Evolutionary conservation across 2,329 filamentous ascomycete species (phyloP).

Genomic region (Beauveria medogensis): DNA sequence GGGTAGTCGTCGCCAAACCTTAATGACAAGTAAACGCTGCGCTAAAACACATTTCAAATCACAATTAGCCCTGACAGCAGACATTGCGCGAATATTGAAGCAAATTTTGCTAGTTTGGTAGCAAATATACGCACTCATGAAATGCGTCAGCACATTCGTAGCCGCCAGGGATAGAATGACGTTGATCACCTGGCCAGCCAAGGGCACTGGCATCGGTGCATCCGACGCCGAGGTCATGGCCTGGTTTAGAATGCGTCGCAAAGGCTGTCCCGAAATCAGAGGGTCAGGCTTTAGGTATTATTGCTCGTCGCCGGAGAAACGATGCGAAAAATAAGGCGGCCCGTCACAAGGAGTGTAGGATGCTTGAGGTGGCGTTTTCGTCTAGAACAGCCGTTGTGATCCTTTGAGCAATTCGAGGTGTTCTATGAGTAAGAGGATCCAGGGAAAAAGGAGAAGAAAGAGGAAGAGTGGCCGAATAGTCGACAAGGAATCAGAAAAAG

Average conservation of each 20-base stretch:
- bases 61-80: background rate
- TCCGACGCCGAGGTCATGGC: background rate
- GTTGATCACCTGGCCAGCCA: conserved; percentile 27
- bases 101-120: background rate
- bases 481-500: background rate
- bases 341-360: background rate
- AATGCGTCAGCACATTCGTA: conserved; percentile 26
- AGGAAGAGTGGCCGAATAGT: background rate
- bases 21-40: conserved; percentile 29
- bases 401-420: background rate
- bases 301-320: background rate
- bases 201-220: conserved; percentile 18
- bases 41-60: conserved; percentile 18
- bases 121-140: conserved; percentile 24
- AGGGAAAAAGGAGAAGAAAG: background rate
- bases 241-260: background rate
- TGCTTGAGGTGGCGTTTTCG: background rate
- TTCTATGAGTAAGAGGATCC: background rate
- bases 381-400: background rate
- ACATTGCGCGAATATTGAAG: too few species aligned
- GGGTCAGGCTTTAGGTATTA: background rate
- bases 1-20: conserved; percentile 32
- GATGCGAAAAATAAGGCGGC: too few species aligned
- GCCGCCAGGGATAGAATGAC: conserved; percentile 27
- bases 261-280: too few species aligned